Percentiles rank a stretch among this genome's conserved stretches.
These are phyloP conservation scores for Botrytis paeoniae DNA, from an alignment of 2,329 filamentous ascomycete genomes.

Conservation along the genomic window DNA sequence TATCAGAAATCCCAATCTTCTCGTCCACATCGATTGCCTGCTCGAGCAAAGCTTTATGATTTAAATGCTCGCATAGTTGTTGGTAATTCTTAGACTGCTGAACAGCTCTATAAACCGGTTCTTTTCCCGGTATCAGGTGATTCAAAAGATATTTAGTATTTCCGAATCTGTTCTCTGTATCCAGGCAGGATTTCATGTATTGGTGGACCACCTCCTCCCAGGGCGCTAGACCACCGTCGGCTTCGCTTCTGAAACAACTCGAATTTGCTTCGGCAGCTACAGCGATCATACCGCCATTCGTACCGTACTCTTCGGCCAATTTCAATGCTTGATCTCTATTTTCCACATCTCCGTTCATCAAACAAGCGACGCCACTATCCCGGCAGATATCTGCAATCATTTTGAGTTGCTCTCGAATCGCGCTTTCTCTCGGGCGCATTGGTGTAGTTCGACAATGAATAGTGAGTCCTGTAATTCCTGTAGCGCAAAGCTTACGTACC, in stretches of 20 bases:
- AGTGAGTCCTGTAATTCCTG: conserved; percentile 88
- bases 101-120: conserved; percentile 58
- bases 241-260: conserved; percentile 72
- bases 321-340: conserved; percentile 67
- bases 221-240: conserved; percentile 65
- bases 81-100: conserved; percentile 67
- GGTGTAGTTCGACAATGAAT: conserved; percentile 95
- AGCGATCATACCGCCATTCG: conserved; percentile 96
- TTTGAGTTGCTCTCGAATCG: conserved; percentile 78
- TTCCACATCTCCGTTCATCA: conserved; percentile 93
- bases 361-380: conserved; percentile 81
- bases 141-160: conserved; percentile 92
- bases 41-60: conserved; percentile 60
- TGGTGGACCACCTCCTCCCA: conserved; percentile 77
- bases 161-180: conserved; percentile 79
- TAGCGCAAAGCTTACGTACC: conserved; percentile 74
- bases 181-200: conserved; percentile 70
- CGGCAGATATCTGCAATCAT: conserved; percentile 82
- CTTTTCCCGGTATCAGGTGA: conserved; percentile 82
- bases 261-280: conserved; percentile 88
- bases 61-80: conserved; percentile 64
- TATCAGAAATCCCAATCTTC: conserved; percentile 30
- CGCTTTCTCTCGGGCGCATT: conserved; percentile 87
- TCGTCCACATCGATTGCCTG: conserved; percentile 63
- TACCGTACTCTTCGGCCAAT: conserved; percentile 75